Base-by-base conservation (phyloP, 352 stramenopile genomes). In the Globisporangium takayamanum region DNA sequence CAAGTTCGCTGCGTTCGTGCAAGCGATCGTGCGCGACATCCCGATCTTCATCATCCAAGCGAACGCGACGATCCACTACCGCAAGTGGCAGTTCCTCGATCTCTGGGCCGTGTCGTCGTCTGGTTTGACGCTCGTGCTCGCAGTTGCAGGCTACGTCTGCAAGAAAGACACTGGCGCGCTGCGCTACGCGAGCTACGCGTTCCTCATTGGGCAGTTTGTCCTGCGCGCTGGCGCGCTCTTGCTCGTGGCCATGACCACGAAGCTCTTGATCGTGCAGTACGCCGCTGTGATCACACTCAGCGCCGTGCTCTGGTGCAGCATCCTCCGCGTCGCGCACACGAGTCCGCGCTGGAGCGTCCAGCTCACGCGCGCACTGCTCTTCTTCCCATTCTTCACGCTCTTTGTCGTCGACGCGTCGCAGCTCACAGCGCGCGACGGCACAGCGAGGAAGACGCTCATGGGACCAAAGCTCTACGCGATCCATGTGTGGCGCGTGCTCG, bases 21-120 rank as follows among this genome's bases (percentile, higher is more conserved):
- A 90, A 41, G 70, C 69, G 36, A 76, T 90, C 36, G 76, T 90
- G 47, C 80, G 80, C 28, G 80, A 90, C 60, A 73, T 88, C 39
- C 78, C 80, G 55, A 63, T 90, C 49, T 90, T 90, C 50, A 55
- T 90, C 51, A 69, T 90, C 52, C 80, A 90, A 41, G 76, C 80
- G 10, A 90, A 90, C 48, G 80, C 80, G 8, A 90, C 78, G 8
- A 88, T 90, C 57, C 78, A 90, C 67, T 90, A 90, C 64, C 80
- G 78, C 69, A 90, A 88, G 73, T 88, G 77, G 78, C 66, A 83
- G 45, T 56, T 81, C 37, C 65, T 86, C 26, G 80, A 90, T 50
- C 60, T 90, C 1, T 84, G 78, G 60, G 76, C 80, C 0, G 78
- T 88, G 16, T 51, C 63, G 25, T 80, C 78, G 0, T 86, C 78